Base-by-base conservation (phyloP, 345 rosid genomes). In the Aethionema arabicum region DNA sequence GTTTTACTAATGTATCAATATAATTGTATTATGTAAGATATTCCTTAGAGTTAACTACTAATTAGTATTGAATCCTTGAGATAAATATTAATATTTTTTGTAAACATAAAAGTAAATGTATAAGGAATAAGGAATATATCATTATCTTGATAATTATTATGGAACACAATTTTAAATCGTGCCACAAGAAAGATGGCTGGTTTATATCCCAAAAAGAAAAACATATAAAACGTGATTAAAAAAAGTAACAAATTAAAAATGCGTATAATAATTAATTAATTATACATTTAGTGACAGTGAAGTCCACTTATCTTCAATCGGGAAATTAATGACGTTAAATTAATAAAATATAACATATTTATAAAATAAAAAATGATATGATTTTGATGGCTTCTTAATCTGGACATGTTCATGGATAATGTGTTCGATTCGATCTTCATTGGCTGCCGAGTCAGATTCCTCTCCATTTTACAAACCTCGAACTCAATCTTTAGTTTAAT, bases 361-460 rank as follows among this genome's bases (percentile, higher is more conserved):
- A 32, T 64, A 33, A 33, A 4, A 47, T 35, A 65, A 21, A 21
- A 21, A 21, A 21, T 21, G 27, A 21, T 55, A 29, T 16, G 8
- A 35, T 53, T 43, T 53, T 54, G 36, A 16, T 53, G 11, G 63
- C 33, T 40, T 58, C n/a, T 51, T 52, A 59, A 43, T 36, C 11
- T 52, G 48, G 60, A 59, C 62, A 45, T 37, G 39, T 35, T 55
- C 46, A 27, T 29, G 61, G 54, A 36, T 44, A 5, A 14, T 40
- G 56, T 58, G 58, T 51, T 42, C 32, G 54, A 59, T 35, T 51
- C 12, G 47, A 2, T 52, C 37, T 32, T 44, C 60, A 13, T 52
- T 54, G 67, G 50, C 67, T 41, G 56, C 50, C 52, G 49, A 68
- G 61, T 53, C 73, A 61, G 67, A 52, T 61, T 61, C 73, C 67